phyloP scores from a whole-genome alignment of 164 flowering plant species.

The Stephania japonica region DNA sequence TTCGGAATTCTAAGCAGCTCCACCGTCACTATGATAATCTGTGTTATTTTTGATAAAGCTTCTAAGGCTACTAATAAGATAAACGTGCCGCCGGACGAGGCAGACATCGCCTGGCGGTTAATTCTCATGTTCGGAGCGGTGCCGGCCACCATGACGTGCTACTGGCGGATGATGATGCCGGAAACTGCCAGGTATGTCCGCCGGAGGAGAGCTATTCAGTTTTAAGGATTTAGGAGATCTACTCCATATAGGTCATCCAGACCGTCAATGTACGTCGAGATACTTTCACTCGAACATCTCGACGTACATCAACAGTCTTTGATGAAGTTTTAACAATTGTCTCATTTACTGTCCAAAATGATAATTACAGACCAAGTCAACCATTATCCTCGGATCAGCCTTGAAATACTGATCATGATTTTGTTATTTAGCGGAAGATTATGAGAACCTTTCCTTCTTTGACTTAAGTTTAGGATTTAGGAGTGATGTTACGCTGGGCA shows the following conservation, averaged over 20 bases:
- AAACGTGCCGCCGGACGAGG: conserved; percentile 29
- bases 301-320: no score
- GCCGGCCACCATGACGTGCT: conserved; percentile 24
- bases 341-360: no score
- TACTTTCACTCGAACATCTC: no score
- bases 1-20: conserved; percentile 55
- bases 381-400: no score
- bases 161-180: conserved; percentile 77
- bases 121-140: conserved; percentile 30
- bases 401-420: not conserved
- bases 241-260: no score
- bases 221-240: no score
- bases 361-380: no score
- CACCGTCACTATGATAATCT: conserved; percentile 39
- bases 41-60: conserved; percentile 18
- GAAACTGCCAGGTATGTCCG: conserved; percentile 58
- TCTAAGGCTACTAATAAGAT: not conserved
- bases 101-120: conserved; percentile 41
- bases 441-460: not conserved
- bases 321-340: no score
- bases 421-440: not conserved
- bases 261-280: no score
- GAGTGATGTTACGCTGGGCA: no score
- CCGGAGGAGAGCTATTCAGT: not conserved
- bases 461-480: not conserved